Conservation (phyloP, 1,284 basidiomycete genomes). For the Fomitopsis palustris region DNA sequence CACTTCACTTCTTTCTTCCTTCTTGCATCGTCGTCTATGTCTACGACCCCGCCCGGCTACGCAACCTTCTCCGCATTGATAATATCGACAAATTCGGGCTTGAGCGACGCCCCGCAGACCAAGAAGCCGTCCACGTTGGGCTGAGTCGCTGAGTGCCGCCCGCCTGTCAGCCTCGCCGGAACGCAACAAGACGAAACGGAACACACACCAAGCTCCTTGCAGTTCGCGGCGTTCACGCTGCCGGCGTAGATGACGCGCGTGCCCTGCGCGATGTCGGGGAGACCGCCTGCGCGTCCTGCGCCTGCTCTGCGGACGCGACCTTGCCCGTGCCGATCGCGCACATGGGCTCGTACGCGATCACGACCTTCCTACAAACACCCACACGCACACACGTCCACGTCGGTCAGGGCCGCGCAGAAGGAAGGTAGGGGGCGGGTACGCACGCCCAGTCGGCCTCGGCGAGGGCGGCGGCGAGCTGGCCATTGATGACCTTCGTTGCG, state of each 20-base stretch:
- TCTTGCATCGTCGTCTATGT: too few relatives aligned
- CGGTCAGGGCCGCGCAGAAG: too few relatives aligned
- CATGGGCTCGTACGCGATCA: constrained; percentile 93
- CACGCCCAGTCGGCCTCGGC: too few relatives aligned
- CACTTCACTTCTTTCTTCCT: too few relatives aligned
- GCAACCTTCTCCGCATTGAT: constrained; percentile 63
- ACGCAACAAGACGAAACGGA: too few relatives aligned
- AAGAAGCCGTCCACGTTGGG: constrained; percentile 98
- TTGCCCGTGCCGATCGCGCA: constrained; percentile 99
- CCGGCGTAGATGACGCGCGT: constrained; percentile 96
- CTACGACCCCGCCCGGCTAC: too few relatives aligned
- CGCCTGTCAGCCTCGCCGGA: not conserved
- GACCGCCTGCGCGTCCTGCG: constrained; percentile 88
- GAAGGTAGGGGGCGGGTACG: too few relatives aligned
- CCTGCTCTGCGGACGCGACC: constrained; percentile 89
- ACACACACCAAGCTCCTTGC: constrained; percentile 76
- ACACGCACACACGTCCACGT: too few relatives aligned
- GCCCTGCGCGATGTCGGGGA: constrained; percentile 65
- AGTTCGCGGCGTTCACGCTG: constrained; percentile 87
- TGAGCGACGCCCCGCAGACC: constrained; percentile 96
- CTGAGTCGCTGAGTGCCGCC: constrained; percentile 51
- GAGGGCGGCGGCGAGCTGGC: too few relatives aligned
- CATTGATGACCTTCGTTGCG: too few relatives aligned
- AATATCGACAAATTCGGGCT: constrained; percentile 95
- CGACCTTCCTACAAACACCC: too few relatives aligned